These are phyloP conservation scores for Alternaria longipes DNA, from an alignment of 2,329 filamentous ascomycete genomes.

Conservation along the genomic window DNA sequence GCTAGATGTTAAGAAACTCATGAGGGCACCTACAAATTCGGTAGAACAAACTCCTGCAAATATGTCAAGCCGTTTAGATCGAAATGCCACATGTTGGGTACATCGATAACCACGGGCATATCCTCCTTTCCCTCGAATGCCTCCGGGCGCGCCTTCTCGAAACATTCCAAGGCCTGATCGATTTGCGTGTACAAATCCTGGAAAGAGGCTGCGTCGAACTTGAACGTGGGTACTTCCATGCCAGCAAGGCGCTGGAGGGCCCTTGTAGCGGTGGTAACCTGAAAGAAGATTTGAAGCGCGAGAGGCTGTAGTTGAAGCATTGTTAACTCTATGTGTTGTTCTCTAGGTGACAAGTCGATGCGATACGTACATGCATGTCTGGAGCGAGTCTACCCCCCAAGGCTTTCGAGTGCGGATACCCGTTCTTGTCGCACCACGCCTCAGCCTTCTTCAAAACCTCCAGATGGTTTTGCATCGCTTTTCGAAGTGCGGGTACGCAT, in stretches of 20 bases:
- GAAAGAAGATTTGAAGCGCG: background rate
- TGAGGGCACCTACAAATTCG: background rate
- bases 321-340: background rate
- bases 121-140: background rate
- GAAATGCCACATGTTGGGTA: background rate
- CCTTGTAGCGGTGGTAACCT: background rate
- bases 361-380: background rate
- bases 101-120: background rate
- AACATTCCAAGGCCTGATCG: background rate
- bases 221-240: background rate
- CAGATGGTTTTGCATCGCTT: background rate
- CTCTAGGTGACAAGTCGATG: background rate
- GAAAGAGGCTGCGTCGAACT: background rate
- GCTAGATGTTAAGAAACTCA: background rate
- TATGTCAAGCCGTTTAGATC: background rate
- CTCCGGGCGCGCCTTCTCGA: background rate
- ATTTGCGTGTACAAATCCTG: background rate
- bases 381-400: background rate
- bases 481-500: background rate
- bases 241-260: background rate
- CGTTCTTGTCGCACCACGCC: background rate
- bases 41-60: background rate
- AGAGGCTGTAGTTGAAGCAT: background rate
- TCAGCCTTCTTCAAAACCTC: background rate
- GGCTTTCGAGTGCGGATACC: conserved; percentile 2